Conservation (phyloP, 2,329 filamentous ascomycete species). For the Xylaria hypoxylon region DNA sequence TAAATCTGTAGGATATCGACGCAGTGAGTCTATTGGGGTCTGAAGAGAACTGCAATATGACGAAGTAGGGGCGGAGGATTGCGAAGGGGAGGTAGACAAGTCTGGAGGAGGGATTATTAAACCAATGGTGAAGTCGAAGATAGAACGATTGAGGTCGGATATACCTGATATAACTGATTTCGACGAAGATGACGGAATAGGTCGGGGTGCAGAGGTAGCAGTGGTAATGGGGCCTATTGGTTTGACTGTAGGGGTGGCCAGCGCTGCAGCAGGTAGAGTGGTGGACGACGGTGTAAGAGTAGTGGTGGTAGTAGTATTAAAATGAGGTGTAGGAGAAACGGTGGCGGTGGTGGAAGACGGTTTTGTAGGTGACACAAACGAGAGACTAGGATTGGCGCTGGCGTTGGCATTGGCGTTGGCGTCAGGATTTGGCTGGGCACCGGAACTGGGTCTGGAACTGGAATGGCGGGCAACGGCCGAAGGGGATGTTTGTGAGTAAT, state of each 20-base stretch:
- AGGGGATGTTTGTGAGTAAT: slow-evolving; percentile 5
- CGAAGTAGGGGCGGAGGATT: slow-evolving; percentile 43
- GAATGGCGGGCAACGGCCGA: slow-evolving; percentile 16
- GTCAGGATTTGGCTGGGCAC: slow-evolving; percentile 26
- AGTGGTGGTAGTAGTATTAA: slow-evolving; percentile 5
- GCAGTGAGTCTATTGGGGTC: slow-evolving; percentile 54
- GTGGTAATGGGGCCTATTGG: slow-evolving; percentile 10
- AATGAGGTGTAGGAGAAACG: slow-evolving; percentile 4
- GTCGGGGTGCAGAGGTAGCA: slow-evolving; percentile 33
- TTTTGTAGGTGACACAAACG: slow-evolving; percentile 32
- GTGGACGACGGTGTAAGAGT: neutral
- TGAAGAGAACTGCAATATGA: slow-evolving; percentile 45
- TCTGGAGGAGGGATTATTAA: slow-evolving; percentile 36
- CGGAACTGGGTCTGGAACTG: slow-evolving; percentile 7
- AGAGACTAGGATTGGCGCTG: slow-evolving; percentile 21
- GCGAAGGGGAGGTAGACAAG: slow-evolving; percentile 40
- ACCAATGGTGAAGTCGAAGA: slow-evolving; percentile 27
- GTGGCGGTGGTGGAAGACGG: slow-evolving; percentile 14
- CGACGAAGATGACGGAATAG: slow-evolving; percentile 34
- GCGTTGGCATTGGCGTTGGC: slow-evolving; percentile 20
- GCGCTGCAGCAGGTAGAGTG: slow-evolving; percentile 7
- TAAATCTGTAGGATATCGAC: slow-evolving; percentile 62
- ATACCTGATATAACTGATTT: slow-evolving; percentile 34
- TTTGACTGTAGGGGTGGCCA: slow-evolving; percentile 15
- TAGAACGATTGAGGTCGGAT: slow-evolving; percentile 34